These are phyloP conservation scores for Colletotrichum sp. DNA, from an alignment of 2,329 filamentous ascomycete species.

Conservation along the genomic window DNA sequence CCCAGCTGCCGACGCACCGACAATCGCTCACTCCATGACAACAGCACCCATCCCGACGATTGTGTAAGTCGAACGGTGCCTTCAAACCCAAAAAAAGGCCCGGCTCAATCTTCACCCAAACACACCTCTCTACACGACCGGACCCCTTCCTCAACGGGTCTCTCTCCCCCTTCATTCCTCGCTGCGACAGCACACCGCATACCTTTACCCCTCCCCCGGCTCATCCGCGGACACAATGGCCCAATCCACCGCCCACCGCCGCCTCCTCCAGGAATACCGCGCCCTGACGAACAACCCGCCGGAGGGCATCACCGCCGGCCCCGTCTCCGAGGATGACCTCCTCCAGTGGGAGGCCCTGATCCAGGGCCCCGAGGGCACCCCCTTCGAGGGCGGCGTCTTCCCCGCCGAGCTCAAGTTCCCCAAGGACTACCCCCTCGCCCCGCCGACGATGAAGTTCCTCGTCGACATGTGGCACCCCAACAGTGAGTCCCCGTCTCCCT, in stretches of 20 bases:
- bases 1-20: neutral
- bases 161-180: neutral
- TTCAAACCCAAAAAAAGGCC: neutral
- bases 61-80: conserved; percentile 7
- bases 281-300: conserved; percentile 91
- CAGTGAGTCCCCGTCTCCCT: conserved; percentile 55
- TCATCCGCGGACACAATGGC: conserved; percentile 46
- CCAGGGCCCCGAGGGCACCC: conserved; percentile 92
- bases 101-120: neutral
- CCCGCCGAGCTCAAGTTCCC: conserved; percentile 95
- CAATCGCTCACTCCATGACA: neutral
- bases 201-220: neutral
- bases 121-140: neutral
- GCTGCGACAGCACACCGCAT: neutral
- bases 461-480: conserved; percentile 97
- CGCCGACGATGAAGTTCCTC: conserved; percentile 94
- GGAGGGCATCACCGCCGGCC: conserved; percentile 96
- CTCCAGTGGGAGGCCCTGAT: conserved; percentile 97
- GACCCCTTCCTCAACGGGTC: neutral
- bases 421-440: conserved; percentile 94
- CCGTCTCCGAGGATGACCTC: conserved; percentile 91
- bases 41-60: neutral
- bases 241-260: conserved; percentile 70
- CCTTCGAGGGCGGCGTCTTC: conserved; percentile 95
- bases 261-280: conserved; percentile 96